Evolutionary conservation across 148 eudicot species (phyloP).

Genomic region (Silene uniflora): DNA sequence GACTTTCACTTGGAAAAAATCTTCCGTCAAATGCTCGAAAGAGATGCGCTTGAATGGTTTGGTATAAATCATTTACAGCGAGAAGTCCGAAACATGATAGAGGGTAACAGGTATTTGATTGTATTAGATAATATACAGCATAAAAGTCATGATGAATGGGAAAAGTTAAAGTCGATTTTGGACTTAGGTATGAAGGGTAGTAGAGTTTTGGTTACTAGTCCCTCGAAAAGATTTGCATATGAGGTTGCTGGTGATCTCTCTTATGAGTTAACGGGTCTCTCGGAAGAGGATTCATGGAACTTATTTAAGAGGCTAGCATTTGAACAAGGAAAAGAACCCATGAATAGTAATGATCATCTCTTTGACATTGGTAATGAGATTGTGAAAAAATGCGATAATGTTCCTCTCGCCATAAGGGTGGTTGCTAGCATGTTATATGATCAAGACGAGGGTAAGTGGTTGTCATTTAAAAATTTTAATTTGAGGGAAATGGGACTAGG

Average conservation of each 20-base stretch:
- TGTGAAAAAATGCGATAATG: background rate
- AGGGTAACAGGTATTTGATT: conserved; percentile 18
- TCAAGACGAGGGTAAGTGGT: no score
- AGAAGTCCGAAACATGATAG: no score
- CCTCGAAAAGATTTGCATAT: conserved; percentile 15
- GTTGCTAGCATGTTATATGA: no score
- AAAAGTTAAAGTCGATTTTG: background rate
- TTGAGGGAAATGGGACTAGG: no score
- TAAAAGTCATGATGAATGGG: conserved; percentile 19
- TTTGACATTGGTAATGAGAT: no score
- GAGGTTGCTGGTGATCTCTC: background rate
- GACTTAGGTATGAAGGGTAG: conserved; percentile 16
- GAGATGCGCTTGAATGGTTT: no score
- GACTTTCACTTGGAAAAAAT: conserved; percentile 12
- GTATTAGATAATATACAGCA: conserved; percentile 23
- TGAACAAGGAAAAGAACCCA: no score
- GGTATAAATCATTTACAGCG: conserved; percentile 9
- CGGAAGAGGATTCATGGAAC: conserved; percentile 25
- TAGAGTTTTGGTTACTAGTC: conserved; percentile 20
- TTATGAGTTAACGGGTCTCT: conserved; percentile 19
- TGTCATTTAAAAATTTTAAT: no score
- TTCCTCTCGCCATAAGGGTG: no score
- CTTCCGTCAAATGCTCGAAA: conserved; percentile 8
- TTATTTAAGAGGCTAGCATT: conserved; percentile 29
- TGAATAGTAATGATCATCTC: no score